Conservation (phyloP, 208 protist genomes). For the Crithidia bombi region DNA sequence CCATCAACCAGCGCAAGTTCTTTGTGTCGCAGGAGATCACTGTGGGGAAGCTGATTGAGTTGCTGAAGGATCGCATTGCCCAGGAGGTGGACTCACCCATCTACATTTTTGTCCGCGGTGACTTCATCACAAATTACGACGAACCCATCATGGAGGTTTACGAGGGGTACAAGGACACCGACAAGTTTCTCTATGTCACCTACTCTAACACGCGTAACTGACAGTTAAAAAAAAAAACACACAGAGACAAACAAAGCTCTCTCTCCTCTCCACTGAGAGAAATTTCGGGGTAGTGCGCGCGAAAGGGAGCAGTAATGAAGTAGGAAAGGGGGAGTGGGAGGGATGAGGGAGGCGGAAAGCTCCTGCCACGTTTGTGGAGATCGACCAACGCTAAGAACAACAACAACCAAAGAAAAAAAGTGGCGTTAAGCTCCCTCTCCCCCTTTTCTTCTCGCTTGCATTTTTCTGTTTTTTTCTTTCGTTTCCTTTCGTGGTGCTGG, state of each 20-base stretch:
- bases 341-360: no score
- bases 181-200: slow-evolving; percentile 16
- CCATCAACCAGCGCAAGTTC: slow-evolving; percentile 91
- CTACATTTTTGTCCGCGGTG: slow-evolving; percentile 27
- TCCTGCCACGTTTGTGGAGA: no score
- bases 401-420: no score
- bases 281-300: no score
- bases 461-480: neutral
- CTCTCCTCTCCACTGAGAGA: no score
- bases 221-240: neutral
- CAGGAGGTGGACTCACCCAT: slow-evolving; percentile 19
- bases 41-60: slow-evolving; percentile 16
- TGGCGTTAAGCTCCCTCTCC: no score
- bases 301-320: no score
- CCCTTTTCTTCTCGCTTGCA: neutral
- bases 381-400: no score
- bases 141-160: slow-evolving; percentile 19
- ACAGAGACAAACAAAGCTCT: neutral
- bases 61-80: slow-evolving; percentile 26
- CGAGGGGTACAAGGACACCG: slow-evolving; percentile 11
- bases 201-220: slow-evolving; percentile 8
- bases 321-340: no score
- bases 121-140: slow-evolving; percentile 15
- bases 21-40: slow-evolving; percentile 34
- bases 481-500: no score